These are phyloP conservation scores for Cystobasidium slooffiae DNA, from an alignment of 1,284 basidiomycete genomes.

Conservation along the genomic window DNA sequence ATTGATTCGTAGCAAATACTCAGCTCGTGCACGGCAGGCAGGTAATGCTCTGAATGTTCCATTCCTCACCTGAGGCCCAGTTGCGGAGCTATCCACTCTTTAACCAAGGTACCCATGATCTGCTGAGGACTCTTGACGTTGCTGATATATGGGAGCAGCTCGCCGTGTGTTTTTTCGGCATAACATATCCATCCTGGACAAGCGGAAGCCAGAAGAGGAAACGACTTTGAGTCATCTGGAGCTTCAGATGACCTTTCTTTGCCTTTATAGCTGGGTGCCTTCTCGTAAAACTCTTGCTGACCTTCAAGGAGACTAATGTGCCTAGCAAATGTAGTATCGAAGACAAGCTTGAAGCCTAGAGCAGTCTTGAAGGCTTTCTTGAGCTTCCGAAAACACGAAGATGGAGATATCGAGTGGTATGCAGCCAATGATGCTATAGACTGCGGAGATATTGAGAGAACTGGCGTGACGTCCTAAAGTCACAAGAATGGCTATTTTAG, in stretches of 20 bases:
- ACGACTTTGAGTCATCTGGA: slow-evolving; percentile 45
- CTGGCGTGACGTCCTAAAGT: slow-evolving; percentile 64
- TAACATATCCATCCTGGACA: slow-evolving; percentile 99
- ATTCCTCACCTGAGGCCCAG: slow-evolving; percentile 66
- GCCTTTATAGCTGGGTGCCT: slow-evolving; percentile 55
- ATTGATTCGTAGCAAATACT: background rate
- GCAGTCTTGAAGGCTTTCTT: slow-evolving; percentile 49
- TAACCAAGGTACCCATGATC: slow-evolving; percentile 89
- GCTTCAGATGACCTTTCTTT: slow-evolving; percentile 28
- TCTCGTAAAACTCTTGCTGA: slow-evolving; percentile 77
- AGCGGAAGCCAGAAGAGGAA: slow-evolving; percentile 93
- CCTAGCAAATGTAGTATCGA: slow-evolving; percentile 92
- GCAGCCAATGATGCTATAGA: slow-evolving; percentile 86
- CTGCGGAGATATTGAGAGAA: slow-evolving; percentile 90
- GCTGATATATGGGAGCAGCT: slow-evolving; percentile 88
- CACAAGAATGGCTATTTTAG: background rate
- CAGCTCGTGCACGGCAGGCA: background rate
- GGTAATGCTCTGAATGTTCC: background rate
- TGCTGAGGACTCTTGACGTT: slow-evolving; percentile 90
- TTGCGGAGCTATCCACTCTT: slow-evolving; percentile 73
- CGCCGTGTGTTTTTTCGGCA: slow-evolving; percentile 94
- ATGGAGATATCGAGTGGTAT: slow-evolving; percentile 54
- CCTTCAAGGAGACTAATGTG: slow-evolving; percentile 85
- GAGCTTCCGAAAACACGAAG: slow-evolving; percentile 45
- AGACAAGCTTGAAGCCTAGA: slow-evolving; percentile 62